Conservation (phyloP, 768 basidiomycete species). For the Boletus reticulatus region DNA sequence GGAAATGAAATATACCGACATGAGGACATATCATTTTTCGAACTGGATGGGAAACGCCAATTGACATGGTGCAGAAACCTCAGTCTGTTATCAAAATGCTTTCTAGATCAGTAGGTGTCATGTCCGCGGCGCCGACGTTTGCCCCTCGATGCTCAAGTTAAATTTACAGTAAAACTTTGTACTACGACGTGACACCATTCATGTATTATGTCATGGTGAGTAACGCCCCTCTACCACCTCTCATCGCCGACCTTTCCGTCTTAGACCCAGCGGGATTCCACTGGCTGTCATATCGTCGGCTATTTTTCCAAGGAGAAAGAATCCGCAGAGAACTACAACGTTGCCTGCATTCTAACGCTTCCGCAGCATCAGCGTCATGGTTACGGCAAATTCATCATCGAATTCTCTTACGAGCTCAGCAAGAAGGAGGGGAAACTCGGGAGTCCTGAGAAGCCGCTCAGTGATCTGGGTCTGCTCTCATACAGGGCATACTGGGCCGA, state of each 20-base stretch:
- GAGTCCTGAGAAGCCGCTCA: slow-evolving; percentile 96
- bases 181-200: slow-evolving; percentile 99
- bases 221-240: slow-evolving; percentile 14
- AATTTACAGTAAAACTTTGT: slow-evolving; percentile 83
- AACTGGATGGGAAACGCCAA: slow-evolving; percentile 96
- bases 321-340: slow-evolving; percentile 96
- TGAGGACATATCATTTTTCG: slow-evolving; percentile 96
- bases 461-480: slow-evolving; percentile 87
- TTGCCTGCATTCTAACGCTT: slow-evolving; percentile 97
- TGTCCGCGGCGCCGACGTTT: slow-evolving; percentile 9
- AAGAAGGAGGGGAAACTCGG: slow-evolving; percentile 96
- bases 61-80: slow-evolving; percentile 96
- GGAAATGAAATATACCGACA: slow-evolving; percentile 99
- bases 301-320: slow-evolving; percentile 99
- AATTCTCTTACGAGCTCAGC: slow-evolving; percentile 97
- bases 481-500: slow-evolving; percentile 99
- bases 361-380: slow-evolving; percentile 97
- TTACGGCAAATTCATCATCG: slow-evolving; percentile 93
- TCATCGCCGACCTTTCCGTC: slow-evolving; percentile 6
- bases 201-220: slow-evolving; percentile 98
- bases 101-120: slow-evolving; percentile 88
- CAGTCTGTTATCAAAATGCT: slow-evolving; percentile 95
- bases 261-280: slow-evolving; percentile 80
- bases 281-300: slow-evolving; percentile 92
- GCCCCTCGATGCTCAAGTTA: slow-evolving; percentile 14